Evolutionary conservation across 139 green algal species (phyloP).

Genomic region (Coelastrella sp.): DNA sequence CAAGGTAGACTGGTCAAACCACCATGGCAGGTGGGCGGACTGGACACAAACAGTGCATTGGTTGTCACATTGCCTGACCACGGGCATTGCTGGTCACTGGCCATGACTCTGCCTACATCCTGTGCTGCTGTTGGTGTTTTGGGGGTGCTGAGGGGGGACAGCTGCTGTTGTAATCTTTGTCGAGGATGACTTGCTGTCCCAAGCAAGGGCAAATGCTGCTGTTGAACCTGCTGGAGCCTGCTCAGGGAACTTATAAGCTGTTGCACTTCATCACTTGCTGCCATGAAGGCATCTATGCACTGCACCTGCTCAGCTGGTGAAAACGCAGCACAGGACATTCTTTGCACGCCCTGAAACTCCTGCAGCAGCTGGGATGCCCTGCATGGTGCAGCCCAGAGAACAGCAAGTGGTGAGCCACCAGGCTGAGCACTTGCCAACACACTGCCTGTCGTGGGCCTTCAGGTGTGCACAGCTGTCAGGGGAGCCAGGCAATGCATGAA

Average conservation of each 20-base stretch:
- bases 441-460: too few species aligned
- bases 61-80: conserved; percentile 19
- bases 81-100: background rate
- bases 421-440: too few species aligned
- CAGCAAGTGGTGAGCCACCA: background rate
- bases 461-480: too few species aligned
- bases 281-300: background rate
- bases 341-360: conserved; percentile 7
- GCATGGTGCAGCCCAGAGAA: background rate
- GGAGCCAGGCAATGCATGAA: too few species aligned
- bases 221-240: background rate
- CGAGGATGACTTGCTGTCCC: background rate
- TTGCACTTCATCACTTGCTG: background rate
- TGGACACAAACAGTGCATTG: conserved; percentile 35
- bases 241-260: background rate
- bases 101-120: conserved; percentile 2
- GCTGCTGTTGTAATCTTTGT: background rate
- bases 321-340: background rate
- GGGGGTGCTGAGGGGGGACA: background rate
- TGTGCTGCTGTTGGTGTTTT: background rate
- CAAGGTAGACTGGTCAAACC: background rate
- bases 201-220: background rate
- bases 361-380: background rate
- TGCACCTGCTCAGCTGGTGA: background rate
- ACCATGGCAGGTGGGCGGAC: background rate